Evolutionary conservation across 495 filamentous ascomycete species (phyloP), one percentile per base, ranked within the genome.

Genomic region (Neurospora sp.): DNA sequence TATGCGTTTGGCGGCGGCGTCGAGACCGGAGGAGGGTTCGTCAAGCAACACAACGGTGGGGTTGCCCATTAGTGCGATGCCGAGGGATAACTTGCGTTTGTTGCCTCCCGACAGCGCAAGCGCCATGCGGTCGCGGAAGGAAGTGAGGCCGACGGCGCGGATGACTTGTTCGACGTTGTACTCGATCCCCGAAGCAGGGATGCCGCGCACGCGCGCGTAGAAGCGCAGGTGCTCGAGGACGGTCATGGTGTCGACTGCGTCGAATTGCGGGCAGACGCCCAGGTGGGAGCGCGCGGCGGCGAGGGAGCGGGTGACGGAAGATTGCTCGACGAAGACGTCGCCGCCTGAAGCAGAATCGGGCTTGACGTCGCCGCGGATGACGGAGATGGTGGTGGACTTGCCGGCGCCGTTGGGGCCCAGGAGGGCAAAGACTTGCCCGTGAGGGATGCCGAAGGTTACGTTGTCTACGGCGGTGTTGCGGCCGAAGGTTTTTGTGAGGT

Each of bases 401-500:
- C 94, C 94, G 1, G 94, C 94, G 35, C 93, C 94, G 79, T 97
- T 97, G 27, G 93, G 93, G 7, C 94, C 94, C 6, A 97, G 87
- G 1, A 96, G 87, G 23, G 93, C 93, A 80, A 96, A 96, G 16
- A 94, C 90, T 78, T 96, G 91, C 72, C 91, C 90, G 69, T 88
- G 89, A 41, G 88, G 86, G 38, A 97, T 89, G 62, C 91, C 92
- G 76, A 97, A 97, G 12, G 90, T 91, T 69, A 96, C 85, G 76
- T 97, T 90, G 70, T 95, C 88, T 16, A 97, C 92, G 5, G 94
- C 93, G 9, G 89, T 87, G 77, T 84, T 82, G 71, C 87, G 86
- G 16, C 90, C 89, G 72, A 94, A 97, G 10, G 87, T 81, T 80
- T 96, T 97, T 66, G 89, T 93, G 18, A 96, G 83, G 76, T 93